Conservation (phyloP, 1,284 basidiomycete genomes). For the Leccinum ponderosum region DNA sequence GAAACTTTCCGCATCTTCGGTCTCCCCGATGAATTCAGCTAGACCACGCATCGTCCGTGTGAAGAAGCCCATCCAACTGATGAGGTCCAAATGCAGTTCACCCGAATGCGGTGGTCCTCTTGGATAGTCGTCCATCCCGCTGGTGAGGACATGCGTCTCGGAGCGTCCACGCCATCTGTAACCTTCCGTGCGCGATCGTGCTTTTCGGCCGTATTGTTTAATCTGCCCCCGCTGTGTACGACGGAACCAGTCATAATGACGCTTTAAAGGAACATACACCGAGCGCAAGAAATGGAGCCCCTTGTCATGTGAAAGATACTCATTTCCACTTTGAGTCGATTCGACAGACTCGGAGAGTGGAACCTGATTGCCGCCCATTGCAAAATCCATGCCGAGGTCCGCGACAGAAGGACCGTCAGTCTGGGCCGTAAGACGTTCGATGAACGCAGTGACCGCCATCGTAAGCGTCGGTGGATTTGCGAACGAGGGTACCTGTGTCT, state of each 20-base stretch:
- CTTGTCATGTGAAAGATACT: slow-evolving; percentile 59
- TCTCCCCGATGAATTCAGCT: slow-evolving; percentile 79
- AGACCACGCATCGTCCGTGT: slow-evolving; percentile 87
- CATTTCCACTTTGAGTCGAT: slow-evolving; percentile 37
- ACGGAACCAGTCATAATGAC: slow-evolving; percentile 96
- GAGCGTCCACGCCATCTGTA: slow-evolving; percentile 96
- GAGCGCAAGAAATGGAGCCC: slow-evolving; percentile 71
- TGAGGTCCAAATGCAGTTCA: slow-evolving; percentile 90
- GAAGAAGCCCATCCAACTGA: slow-evolving; percentile 96
- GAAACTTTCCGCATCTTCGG: slow-evolving; percentile 79
- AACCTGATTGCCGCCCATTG: slow-evolving; percentile 47
- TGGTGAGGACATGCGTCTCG: slow-evolving; percentile 84
- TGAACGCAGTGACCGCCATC: slow-evolving; percentile 89
- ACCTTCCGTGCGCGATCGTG: slow-evolving; percentile 83
- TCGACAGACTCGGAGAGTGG: slow-evolving; percentile 38
- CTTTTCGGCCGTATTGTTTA: slow-evolving; percentile 82
- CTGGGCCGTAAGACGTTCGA: slow-evolving; percentile 64
- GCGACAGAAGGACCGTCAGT: slow-evolving; percentile 47
- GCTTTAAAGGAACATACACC: slow-evolving; percentile 82
- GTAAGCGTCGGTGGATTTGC: slow-evolving; percentile 94
- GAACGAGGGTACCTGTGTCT: slow-evolving; percentile 89
- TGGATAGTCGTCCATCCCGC: slow-evolving; percentile 95
- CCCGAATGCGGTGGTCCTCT: slow-evolving; percentile 85
- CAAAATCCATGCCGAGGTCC: slow-evolving; percentile 66
- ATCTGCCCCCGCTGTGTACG: slow-evolving; percentile 92